These are phyloP conservation scores for Scutellaria baicalensis DNA, from an alignment of 257 asterid species.

Conservation along the genomic window DNA sequence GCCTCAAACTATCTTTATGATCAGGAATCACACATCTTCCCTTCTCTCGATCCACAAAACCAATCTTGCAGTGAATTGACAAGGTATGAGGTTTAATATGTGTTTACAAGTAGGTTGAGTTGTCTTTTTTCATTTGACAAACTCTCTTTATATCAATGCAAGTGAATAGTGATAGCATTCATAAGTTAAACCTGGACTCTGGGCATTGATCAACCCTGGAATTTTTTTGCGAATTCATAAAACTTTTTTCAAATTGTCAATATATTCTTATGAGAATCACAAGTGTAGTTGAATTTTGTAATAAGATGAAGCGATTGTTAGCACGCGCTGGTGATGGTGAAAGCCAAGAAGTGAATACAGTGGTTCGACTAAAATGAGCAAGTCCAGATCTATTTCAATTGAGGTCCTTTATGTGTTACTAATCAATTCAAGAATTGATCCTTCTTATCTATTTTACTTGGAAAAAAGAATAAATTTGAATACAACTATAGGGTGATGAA, in stretches of 20 bases:
- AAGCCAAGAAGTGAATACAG: neutral
- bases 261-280: no score
- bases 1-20: conserved; percentile 56
- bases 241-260: no score
- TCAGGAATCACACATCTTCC: neutral
- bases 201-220: neutral
- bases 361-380: neutral
- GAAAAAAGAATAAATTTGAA: no score
- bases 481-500: no score
- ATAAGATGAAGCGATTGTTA: no score
- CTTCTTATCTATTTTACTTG: no score
- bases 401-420: neutral
- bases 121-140: no score
- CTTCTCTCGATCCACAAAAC: no score
- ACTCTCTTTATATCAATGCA: neutral
- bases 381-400: neutral
- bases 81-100: neutral
- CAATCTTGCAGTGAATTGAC: neutral
- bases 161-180: neutral
- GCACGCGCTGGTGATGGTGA: no score
- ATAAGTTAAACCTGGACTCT: neutral
- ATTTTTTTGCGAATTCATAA: no score
- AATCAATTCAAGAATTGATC: no score
- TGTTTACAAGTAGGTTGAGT: neutral
- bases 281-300: neutral